Evolutionary conservation across 306 rosid genomes (phyloP), one percentile per base, ranked within the genome.

Genomic region (Citrullus amarus): DNA sequence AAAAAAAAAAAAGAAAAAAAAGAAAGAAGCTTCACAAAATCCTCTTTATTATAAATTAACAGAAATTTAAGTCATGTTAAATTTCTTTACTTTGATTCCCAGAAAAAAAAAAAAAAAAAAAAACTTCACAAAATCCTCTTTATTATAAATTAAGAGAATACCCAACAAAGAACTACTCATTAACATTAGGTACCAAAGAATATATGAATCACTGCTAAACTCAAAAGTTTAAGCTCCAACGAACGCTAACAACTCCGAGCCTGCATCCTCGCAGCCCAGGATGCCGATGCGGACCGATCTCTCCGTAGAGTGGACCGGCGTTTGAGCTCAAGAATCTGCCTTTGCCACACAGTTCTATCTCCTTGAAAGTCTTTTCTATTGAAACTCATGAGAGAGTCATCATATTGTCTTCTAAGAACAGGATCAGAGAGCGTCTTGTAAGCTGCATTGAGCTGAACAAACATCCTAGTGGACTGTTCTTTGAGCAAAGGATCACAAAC

Each of bases 371-470:
- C 72, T 22, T 3, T 44, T 55, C 11, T 63, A 6, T 10, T 17
- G 72, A 84, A 78, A 20, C 86, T 86, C 73, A 87, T 53, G 10
- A 86, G 54, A 43, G 8, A 79, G 30, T 88, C 94, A 55, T 91
- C 75, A 6, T 69, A 90, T 62, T 90, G 86, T 14, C 59, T 77
- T 34, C 87, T 74, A 44, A 91, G 86, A 79, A 56, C 76, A 0
- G 94, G 92, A 70, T 91, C 87, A 0, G 84, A 86, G 9, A 91
- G 48, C 0, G 90, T 91, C 77, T 71, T 10, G 30, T 90, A 91
- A 44, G 97, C 97, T 1, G 48, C 83, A 28, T 86, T 90, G n/a
- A 91, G 80, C 56, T 72, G 79, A 30, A 86, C 89, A 81, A 91
- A 87, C 82, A 89, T 83, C 82, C 81, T 81, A 1, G 91, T 83